Base-by-base conservation (phyloP, 108 stramenopile species). In the Skeletonema marinoi region DNA sequence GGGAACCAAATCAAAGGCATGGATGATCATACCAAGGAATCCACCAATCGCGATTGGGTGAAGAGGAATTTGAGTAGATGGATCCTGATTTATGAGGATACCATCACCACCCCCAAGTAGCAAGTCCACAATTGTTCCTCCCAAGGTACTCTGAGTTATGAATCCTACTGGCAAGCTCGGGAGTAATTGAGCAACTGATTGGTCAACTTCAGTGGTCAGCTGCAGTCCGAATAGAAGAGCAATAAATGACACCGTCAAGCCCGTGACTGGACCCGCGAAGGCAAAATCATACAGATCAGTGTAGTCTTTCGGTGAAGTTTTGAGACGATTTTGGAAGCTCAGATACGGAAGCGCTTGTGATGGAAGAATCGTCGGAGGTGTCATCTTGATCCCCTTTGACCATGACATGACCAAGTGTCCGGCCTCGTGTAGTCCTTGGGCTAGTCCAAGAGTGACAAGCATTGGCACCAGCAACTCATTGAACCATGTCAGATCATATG, bases 31-130 rank as follows among this genome's bases (percentile, higher is more conserved):
- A 14, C 92, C 92, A 14, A 85, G 60, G 65, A 84, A 92, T 46
- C 94, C 94, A 30, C 85, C 89, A 70, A 95, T 86, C 13, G 92
- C 92, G 32, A 90, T 75, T 3, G 94, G 94, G 60, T 95, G 94
- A 61, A 95, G 68, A 29, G 86, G 78, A 39, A 95, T 70, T 19
- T 73, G 70, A 5, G 87, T 83, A 11, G 60, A 66, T 10, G 87
- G 74, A 36, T 86, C 89, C 72, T 91, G 92, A 36, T 75, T 73
- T 17, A 86, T 70, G 13, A 91, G 61, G 38, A 86, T 70, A 3
- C 88, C 87, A 71, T 72, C 62, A 2, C 78, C 87, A 39, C 82
- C 87, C 32, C 85, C 80, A 32, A 86, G 41, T 30, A 81, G 54
- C 65, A 77, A 66, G 73, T 94, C 88, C 0, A 92, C 80, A 14